Base-by-base conservation (phyloP, 1,139 yeast genomes). In the Hyphopichia pseudoburtonii region DNA sequence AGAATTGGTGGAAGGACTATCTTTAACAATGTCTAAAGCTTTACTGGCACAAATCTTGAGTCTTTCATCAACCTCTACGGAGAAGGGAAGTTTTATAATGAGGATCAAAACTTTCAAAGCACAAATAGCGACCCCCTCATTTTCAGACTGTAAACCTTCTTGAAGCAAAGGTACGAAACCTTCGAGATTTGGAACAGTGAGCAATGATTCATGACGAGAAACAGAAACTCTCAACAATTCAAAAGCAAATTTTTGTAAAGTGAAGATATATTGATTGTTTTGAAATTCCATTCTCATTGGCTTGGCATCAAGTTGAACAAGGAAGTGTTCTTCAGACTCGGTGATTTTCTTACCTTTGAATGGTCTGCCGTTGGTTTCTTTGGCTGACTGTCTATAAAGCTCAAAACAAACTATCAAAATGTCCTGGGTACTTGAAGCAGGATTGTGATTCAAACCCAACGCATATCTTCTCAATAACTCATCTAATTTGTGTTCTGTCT, bases 111-210 rank as follows among this genome's bases (percentile, higher is more conserved):
- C 74, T 41, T 80, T 77, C 46, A 90, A 68, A 2, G 89, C 69
- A 7, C 92, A 74, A 14, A 84, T 70, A 24, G 83, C 76, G 14
- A 90, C 84, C 34, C 82, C 80, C 57, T 92, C 98, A 57, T 81
- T 82, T 16, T 78, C 84, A 1, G 86, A 76, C 18, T 64, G 56
- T 29, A 89, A 55, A 12, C 86, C 76, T 3, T 66, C 65, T 38
- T 80, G 82, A 40, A 92, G 63, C 14, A 85, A 54, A 2, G 96
- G 95, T 28, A 90, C 63, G 51, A 94, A 89, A 1, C 87, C 92
- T 34, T 74, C 68, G 41, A 90, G 65, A 46, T 84, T 82, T 7
- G 73, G 67, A 2, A 76, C 76, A 1, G 82, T 77, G 45, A 82
- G 59, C 38, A 92, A 70, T 4, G 69, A 67, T 4, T 58, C 63